Evolutionary conservation across 139 green algal genomes (phyloP).

Genomic region (Picochlorum sp.): DNA sequence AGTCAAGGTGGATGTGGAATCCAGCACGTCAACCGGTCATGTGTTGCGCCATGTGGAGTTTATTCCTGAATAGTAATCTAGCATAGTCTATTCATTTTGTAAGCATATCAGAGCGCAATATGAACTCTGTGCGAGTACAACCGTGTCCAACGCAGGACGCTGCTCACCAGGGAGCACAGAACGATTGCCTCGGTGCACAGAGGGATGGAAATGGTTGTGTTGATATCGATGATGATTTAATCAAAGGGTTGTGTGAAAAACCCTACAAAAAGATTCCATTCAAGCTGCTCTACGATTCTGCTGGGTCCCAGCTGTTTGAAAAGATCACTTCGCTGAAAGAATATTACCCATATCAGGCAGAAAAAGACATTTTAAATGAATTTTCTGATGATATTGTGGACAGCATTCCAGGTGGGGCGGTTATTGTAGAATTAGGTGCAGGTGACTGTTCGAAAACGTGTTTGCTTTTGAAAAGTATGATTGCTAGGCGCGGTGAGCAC

Average conservation of each 20-base stretch:
- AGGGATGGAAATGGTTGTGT: no score
- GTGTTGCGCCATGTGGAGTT: background rate
- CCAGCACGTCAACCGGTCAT: background rate
- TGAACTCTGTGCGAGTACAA: no score
- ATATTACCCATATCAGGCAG: constrained; percentile 23
- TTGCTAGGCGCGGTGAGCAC: constrained; percentile 12
- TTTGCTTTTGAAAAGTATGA: constrained; percentile 31
- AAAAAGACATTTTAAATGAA: constrained; percentile 13
- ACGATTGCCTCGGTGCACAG: no score
- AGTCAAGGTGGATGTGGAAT: constrained; percentile 9
- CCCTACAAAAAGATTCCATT: background rate
- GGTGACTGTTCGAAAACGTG: constrained; percentile 42
- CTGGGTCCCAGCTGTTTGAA: constrained; percentile 15
- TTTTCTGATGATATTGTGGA: constrained; percentile 31
- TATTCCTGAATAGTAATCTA: no score
- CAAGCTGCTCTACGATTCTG: constrained; percentile 22
- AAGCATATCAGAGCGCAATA: no score
- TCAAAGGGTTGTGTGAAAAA: constrained; percentile 3
- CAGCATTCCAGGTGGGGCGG: constrained; percentile 18
- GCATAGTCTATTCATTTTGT: no score
- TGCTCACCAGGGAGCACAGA: no score
- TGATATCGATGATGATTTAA: no score
- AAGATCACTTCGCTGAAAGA: constrained; percentile 9
- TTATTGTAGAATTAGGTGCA: constrained; percentile 50
- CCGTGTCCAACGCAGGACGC: no score